A percentile compares a stretch with the other conserved stretches of the same genome.
Evolutionary conservation across 1,284 basidiomycete genomes (phyloP).

Genomic region (Cryptococcus wingfieldii): DNA sequence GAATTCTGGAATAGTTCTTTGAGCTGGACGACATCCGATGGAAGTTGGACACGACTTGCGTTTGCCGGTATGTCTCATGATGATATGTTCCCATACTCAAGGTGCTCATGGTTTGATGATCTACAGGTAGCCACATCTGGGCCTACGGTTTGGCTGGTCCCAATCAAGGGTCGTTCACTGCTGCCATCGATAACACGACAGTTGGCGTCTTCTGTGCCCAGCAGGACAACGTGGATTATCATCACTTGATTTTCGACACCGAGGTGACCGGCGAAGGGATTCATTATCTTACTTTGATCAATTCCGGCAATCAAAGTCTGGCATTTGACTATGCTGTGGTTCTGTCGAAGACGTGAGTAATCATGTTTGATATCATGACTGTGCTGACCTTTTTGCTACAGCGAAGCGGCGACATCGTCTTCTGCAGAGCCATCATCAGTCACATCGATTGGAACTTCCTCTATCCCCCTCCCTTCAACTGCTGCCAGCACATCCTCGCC

Average conservation of each 20-base stretch:
- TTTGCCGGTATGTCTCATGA: constrained; percentile 22
- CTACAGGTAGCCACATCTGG: constrained; percentile 26
- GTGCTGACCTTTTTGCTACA: no score
- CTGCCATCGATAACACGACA: constrained; percentile 13
- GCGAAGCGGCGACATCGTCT: no score
- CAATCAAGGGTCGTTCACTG: constrained; percentile 13
- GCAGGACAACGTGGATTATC: constrained; percentile 8
- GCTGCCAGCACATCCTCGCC: neutral
- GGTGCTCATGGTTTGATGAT: neutral
- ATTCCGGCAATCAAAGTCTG: constrained; percentile 14
- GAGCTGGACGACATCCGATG: constrained; percentile 24
- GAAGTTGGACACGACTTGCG: constrained; percentile 15
- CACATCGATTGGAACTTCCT: neutral
- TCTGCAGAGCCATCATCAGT: neutral
- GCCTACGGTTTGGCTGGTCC: constrained; percentile 28
- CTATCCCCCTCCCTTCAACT: neutral
- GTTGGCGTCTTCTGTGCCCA: constrained; percentile 14
- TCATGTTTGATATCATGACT: no score
- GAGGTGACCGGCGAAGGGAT: constrained; percentile 17
- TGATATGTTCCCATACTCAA: neutral
- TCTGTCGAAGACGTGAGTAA: neutral
- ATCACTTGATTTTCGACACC: constrained; percentile 18
- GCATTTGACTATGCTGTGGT: constrained; percentile 30
- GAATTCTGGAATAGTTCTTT: constrained; percentile 27
- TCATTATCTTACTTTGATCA: constrained; percentile 21